phyloP scores from a whole-genome alignment of 2,329 filamentous ascomycete species.

The Diplodia corticola region DNA sequence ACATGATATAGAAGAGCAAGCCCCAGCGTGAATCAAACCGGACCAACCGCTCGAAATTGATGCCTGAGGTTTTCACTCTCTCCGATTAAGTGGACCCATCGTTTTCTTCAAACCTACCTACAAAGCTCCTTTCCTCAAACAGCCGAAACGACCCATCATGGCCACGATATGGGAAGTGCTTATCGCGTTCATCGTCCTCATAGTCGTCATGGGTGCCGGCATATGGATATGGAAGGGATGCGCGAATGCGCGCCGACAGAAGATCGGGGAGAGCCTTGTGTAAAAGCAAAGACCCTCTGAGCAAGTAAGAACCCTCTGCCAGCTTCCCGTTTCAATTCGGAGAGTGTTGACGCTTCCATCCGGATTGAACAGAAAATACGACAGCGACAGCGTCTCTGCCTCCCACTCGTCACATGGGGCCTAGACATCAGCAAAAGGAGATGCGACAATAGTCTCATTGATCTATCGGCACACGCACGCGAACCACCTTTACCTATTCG shows the following conservation, averaged over 20 bases:
- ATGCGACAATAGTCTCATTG: no score
- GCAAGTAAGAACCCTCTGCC: not conserved
- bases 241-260: not conserved
- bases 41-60: not conserved
- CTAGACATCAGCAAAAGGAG: no score
- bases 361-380: no score
- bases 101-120: not conserved
- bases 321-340: not conserved
- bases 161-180: not conserved
- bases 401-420: no score
- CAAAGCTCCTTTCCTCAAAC: not conserved
- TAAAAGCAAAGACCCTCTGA: not conserved
- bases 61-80: not conserved
- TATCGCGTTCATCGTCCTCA: not conserved
- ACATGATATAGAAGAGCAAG: not conserved
- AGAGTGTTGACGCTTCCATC: no score
- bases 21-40: not conserved
- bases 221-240: not conserved
- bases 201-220: not conserved
- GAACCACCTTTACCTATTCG: no score
- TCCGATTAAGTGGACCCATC: not conserved
- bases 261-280: not conserved
- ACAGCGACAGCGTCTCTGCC: no score
- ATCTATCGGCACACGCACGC: no score
- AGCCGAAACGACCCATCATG: not conserved